phyloP scores from a whole-genome alignment of 164 flowering plant species.

The Magnolia officinalis region DNA sequence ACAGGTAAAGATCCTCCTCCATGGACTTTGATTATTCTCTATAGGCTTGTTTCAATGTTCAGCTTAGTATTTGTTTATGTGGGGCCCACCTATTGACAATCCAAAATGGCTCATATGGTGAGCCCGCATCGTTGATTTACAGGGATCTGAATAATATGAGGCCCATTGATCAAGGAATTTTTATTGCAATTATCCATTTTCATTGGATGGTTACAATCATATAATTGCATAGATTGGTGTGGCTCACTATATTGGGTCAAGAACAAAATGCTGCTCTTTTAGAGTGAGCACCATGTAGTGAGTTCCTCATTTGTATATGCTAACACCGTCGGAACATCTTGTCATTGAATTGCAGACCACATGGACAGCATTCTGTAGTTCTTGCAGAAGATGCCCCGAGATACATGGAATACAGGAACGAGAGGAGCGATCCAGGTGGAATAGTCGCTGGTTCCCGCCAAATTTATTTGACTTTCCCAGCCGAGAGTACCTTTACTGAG shows the following conservation, averaged over 20 bases:
- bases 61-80: no score
- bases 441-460: constrained; percentile 74
- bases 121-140: no score
- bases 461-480: constrained; percentile 86
- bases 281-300: no score
- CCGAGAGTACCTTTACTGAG: constrained; percentile 88
- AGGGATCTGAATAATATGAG: no score
- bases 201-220: no score
- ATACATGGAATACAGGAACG: constrained; percentile 48
- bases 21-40: no score
- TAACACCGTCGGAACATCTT: background rate
- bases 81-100: no score
- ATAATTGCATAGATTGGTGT: no score
- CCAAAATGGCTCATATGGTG: no score
- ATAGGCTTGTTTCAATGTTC: no score
- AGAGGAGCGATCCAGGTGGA: constrained; percentile 64
- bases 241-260: background rate
- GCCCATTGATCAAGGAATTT: no score
- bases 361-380: constrained; percentile 83
- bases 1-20: constrained; percentile 39
- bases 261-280: background rate
- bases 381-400: constrained; percentile 75
- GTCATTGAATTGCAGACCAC: constrained; percentile 55
- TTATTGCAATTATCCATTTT: no score
- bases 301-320: background rate